A percentile compares a stretch with the other conserved stretches of the same genome.
phyloP scores from a whole-genome alignment of 352 stramenopile species.

The Aphanomyces cochlioides region DNA sequence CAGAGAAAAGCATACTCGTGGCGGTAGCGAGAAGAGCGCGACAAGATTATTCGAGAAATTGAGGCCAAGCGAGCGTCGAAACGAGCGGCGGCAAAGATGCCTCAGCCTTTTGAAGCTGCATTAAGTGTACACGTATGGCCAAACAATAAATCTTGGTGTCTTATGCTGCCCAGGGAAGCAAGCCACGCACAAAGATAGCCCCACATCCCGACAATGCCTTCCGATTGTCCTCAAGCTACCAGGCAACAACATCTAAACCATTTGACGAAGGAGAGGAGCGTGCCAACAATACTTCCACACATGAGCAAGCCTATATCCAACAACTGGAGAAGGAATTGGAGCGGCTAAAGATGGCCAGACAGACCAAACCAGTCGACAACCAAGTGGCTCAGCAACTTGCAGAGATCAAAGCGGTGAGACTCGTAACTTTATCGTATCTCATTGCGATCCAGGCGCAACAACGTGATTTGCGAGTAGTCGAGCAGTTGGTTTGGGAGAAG shows the following conservation, averaged over 20 bases:
- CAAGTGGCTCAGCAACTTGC: constrained; percentile 5
- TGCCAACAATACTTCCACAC: too few relatives aligned
- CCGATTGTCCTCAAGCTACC: too few relatives aligned
- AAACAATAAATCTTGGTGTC: not conserved
- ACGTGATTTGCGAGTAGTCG: constrained; percentile 22
- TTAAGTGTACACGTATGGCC: not conserved
- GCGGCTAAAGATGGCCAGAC: not conserved
- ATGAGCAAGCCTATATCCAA: constrained; percentile 1
- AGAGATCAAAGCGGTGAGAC: constrained; percentile 7
- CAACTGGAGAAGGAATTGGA: constrained; percentile 11
- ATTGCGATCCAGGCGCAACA: constrained; percentile 7
- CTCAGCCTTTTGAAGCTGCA: constrained; percentile 1
- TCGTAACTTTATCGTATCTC: not conserved
- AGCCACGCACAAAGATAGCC: not conserved
- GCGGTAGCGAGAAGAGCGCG: constrained; percentile 3
- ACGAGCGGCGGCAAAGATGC: constrained; percentile 10
- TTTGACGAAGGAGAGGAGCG: too few relatives aligned
- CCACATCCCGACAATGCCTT: not conserved
- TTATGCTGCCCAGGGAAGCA: not conserved
- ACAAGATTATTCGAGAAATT: constrained; percentile 23
- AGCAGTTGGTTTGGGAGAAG: constrained; percentile 21
- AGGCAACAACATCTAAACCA: too few relatives aligned
- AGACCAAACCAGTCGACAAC: not conserved
- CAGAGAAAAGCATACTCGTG: too few relatives aligned
- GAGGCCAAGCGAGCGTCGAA: constrained; percentile 23